Conservation (phyloP, 73 alveolate species). For the Symbiodinium natans region DNA sequence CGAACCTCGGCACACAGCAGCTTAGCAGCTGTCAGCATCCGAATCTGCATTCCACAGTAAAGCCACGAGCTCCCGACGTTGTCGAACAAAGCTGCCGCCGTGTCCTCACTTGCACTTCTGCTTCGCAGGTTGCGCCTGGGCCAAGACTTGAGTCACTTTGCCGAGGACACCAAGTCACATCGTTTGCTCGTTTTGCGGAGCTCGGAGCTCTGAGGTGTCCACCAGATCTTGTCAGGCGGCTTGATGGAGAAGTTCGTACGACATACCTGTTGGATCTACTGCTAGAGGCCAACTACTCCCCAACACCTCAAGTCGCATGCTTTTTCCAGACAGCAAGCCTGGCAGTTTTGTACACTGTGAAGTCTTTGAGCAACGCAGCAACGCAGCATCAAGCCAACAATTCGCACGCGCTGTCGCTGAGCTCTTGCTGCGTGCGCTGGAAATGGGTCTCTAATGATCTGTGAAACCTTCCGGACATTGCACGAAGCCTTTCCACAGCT, state of each 20-base stretch:
- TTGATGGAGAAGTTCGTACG: slow-evolving; percentile 57
- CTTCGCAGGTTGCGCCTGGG: background rate
- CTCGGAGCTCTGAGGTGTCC: background rate
- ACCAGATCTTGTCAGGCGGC: slow-evolving; percentile 45
- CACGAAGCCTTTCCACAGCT: background rate
- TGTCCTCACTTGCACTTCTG: slow-evolving; percentile 77
- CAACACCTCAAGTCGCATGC: no score
- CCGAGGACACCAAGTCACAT: no score
- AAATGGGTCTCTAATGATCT: background rate
- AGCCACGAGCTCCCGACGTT: slow-evolving; percentile 38
- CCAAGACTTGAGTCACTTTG: no score
- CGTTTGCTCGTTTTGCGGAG: no score
- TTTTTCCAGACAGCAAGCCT: no score
- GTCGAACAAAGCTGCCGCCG: slow-evolving; percentile 81
- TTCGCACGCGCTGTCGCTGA: background rate
- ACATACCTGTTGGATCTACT: slow-evolving; percentile 80
- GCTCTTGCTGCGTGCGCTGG: background rate
- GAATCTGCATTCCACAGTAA: no score
- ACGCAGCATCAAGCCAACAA: background rate
- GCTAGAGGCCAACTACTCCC: background rate
- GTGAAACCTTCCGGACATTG: background rate
- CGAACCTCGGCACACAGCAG: slow-evolving; percentile 69
- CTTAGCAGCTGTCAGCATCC: no score
- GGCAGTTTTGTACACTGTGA: background rate
- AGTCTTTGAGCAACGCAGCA: background rate